These are phyloP conservation scores for Sporopachydermia cereana DNA, from an alignment of 1,139 yeast genomes.

Conservation along the genomic window DNA sequence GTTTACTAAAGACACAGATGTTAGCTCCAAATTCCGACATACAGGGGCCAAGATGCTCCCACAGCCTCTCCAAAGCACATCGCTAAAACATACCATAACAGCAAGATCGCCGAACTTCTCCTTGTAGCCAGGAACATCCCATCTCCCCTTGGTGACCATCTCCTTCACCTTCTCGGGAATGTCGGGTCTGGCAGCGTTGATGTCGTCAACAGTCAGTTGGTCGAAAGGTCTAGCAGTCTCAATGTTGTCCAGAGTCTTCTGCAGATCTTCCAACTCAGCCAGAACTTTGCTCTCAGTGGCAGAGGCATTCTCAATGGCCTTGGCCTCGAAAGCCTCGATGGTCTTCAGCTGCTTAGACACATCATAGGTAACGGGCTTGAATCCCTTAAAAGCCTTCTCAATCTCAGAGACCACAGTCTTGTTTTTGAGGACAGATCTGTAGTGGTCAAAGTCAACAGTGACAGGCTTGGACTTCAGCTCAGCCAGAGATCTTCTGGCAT, in stretches of 20 bases:
- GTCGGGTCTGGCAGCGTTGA: slow-evolving; percentile 92
- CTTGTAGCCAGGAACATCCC: slow-evolving; percentile 97
- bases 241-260: slow-evolving; percentile 83
- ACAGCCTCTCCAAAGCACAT: not conserved
- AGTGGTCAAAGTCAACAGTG: slow-evolving; percentile 69
- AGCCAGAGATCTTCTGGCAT: slow-evolving; percentile 75
- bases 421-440: slow-evolving; percentile 76
- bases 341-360: slow-evolving; percentile 83
- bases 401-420: slow-evolving; percentile 68
- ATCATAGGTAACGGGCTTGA: slow-evolving; percentile 79
- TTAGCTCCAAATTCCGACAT: too few relatives aligned
- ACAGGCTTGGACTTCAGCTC: slow-evolving; percentile 63
- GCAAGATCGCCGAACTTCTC: slow-evolving; percentile 95
- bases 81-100: slow-evolving; percentile 48
- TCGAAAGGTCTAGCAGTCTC: slow-evolving; percentile 97
- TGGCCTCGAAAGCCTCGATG: slow-evolving; percentile 86
- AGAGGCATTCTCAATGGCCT: slow-evolving; percentile 93
- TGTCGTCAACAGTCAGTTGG: slow-evolving; percentile 91
- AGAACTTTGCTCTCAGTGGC: slow-evolving; percentile 83
- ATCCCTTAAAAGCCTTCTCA: slow-evolving; percentile 60
- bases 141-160: slow-evolving; percentile 94
- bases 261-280: slow-evolving; percentile 75
- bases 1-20: too few relatives aligned
- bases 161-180: slow-evolving; percentile 90
- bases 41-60: not conserved